phyloP scores from a whole-genome alignment of 164 flowering plant genomes.

The Magnolia officinalis region DNA sequence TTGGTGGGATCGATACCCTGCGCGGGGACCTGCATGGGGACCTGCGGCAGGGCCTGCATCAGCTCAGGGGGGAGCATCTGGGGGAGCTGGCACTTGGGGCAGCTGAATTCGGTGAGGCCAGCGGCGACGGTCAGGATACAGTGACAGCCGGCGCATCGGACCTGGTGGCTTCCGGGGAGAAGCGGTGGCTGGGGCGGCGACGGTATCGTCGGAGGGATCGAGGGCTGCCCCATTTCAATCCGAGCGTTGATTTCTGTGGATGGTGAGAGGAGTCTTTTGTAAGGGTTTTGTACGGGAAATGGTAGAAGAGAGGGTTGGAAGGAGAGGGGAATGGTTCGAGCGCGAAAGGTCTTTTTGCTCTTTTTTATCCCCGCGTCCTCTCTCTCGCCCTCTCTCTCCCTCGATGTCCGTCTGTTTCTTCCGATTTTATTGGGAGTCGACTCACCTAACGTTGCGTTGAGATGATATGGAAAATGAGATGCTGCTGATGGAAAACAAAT shows the following conservation, averaged over 20 bases:
- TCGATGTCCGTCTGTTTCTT: not conserved
- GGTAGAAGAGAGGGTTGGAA: not conserved
- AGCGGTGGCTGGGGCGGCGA: constrained; percentile 23
- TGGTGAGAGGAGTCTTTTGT: not conserved
- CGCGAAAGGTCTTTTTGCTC: not conserved
- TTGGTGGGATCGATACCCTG: constrained; percentile 95
- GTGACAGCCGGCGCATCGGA: constrained; percentile 89
- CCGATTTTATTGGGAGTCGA: not conserved
- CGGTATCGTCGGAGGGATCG: constrained; percentile 20
- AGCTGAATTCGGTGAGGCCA: constrained; percentile 65
- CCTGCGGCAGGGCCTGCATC: constrained; percentile 21
- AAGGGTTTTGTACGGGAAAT: not conserved
- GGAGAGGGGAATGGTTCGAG: not conserved
- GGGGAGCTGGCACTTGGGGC: constrained; percentile 71
- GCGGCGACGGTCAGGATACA: constrained; percentile 58
- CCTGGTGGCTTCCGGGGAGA: constrained; percentile 37
- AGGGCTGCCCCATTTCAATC: constrained; percentile 19
- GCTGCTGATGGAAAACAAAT: too few relatives aligned
- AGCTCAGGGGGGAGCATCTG: constrained; percentile 94
- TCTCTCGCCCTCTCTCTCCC: not conserved
- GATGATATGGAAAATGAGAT: too few relatives aligned
- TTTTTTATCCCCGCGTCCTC: not conserved
- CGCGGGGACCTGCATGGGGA: constrained; percentile 39
- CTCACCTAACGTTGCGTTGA: not conserved
- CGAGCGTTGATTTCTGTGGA: not conserved